Evolutionary conservation across 495 filamentous ascomycete genomes (phyloP).

Genomic region (Aspergillus saccharolyticus): DNA sequence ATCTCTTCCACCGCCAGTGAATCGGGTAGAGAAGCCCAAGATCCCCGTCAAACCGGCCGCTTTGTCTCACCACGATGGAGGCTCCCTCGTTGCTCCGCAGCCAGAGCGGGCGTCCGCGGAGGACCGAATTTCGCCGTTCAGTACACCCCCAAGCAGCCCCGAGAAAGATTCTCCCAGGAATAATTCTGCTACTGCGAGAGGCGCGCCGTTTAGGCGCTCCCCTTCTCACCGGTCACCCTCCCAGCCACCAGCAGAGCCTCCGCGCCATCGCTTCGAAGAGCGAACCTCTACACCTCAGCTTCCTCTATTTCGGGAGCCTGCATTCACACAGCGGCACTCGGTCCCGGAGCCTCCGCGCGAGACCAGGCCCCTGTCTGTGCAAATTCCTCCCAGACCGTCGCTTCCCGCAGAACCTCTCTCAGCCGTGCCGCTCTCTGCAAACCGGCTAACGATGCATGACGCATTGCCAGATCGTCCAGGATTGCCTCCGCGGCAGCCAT

Average conservation of each 20-base stretch:
- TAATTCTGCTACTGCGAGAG: slow-evolving; percentile 9
- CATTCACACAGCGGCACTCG: slow-evolving; percentile 24
- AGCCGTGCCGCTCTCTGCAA: slow-evolving; percentile 25
- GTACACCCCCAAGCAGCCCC: slow-evolving; percentile 77
- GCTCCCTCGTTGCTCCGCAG: slow-evolving; percentile 30
- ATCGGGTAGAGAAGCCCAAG: slow-evolving; percentile 78
- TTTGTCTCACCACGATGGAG: slow-evolving; percentile 28
- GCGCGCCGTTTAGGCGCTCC: slow-evolving; percentile 9
- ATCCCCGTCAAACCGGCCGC: slow-evolving; percentile 48
- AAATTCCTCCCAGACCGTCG: slow-evolving; percentile 28
- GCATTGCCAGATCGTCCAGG: slow-evolving; percentile 51
- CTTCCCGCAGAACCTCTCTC: slow-evolving; percentile 18
- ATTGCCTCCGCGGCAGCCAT: slow-evolving; percentile 51
- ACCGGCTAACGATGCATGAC: slow-evolving; percentile 25
- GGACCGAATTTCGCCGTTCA: slow-evolving; percentile 77
- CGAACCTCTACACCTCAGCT: slow-evolving; percentile 19
- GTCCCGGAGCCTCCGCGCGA: slow-evolving; percentile 25
- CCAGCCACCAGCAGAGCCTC: slow-evolving; percentile 18
- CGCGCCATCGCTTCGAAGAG: slow-evolving; percentile 26
- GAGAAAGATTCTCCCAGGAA: slow-evolving; percentile 45
- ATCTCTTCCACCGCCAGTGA: slow-evolving; percentile 64
- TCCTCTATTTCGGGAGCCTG: slow-evolving; percentile 21
- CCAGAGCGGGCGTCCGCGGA: slow-evolving; percentile 33
- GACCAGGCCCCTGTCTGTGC: slow-evolving; percentile 32
- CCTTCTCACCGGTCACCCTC: slow-evolving; percentile 14